A percentile compares a stretch with the other conserved stretches of the same genome.
Conservation (phyloP, 441 rosid genomes). For the Bocquillonia castaneifolia region DNA sequence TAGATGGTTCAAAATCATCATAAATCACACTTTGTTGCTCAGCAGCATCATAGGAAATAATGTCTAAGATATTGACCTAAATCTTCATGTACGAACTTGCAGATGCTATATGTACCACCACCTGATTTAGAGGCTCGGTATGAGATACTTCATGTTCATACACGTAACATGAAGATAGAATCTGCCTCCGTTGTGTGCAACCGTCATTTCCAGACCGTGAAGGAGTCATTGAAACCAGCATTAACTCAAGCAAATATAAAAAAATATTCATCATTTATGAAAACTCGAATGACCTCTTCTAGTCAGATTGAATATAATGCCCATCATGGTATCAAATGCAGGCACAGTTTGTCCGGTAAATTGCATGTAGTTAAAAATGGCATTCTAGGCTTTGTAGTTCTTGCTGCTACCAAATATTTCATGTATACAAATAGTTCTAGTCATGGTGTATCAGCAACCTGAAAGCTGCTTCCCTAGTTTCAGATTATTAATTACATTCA, state of each 20-base stretch:
- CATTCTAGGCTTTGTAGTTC: constrained; percentile 30
- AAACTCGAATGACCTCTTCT: constrained; percentile 16
- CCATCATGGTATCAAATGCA: constrained; percentile 11
- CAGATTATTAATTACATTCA: too few relatives aligned
- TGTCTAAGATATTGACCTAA: background rate
- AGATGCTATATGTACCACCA: constrained; percentile 81
- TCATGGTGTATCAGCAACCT: constrained; percentile 28
- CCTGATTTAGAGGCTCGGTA: constrained; percentile 75
- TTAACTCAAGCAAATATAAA: constrained; percentile 56
- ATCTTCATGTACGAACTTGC: background rate
- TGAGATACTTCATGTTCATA: constrained; percentile 79
- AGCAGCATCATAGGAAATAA: background rate
- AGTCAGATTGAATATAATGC: constrained; percentile 14
- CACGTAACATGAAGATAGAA: constrained; percentile 64
- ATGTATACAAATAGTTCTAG: constrained; percentile 14
- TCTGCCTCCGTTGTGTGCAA: constrained; percentile 49
- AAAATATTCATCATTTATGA: constrained; percentile 55
- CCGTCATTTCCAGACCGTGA: constrained; percentile 61
- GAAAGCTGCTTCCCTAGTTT: background rate
- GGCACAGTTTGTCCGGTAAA: constrained; percentile 16
- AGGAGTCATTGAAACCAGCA: constrained; percentile 67
- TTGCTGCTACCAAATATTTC: constrained; percentile 39
- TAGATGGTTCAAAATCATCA: background rate
- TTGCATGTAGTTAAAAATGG: constrained; percentile 31
- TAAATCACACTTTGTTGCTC: background rate